Conservation (phyloP, 2,329 filamentous ascomycete genomes). For the Verticillium dahliae region DNA sequence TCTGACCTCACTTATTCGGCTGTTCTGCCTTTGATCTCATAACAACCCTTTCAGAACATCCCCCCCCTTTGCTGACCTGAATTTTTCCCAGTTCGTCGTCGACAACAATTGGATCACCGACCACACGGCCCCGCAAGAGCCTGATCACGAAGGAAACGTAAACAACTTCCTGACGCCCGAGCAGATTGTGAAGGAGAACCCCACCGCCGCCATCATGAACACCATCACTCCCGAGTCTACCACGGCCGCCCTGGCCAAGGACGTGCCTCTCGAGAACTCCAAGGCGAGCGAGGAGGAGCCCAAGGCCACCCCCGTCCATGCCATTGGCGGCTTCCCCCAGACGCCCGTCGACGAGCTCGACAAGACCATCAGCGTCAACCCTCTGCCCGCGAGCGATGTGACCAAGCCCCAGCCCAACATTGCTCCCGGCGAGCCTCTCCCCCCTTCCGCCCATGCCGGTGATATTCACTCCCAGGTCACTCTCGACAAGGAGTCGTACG, state of each 20-base stretch:
- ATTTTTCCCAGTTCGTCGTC: slow-evolving; percentile 71
- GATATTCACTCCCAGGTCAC: slow-evolving; percentile 66
- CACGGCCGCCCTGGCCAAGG: slow-evolving; percentile 61
- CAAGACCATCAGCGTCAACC: slow-evolving; percentile 51
- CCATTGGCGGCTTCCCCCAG: slow-evolving; percentile 50
- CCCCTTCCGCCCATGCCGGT: slow-evolving; percentile 60
- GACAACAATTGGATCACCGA: slow-evolving; percentile 88
- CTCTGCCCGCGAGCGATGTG: slow-evolving; percentile 55
- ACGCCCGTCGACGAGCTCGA: slow-evolving; percentile 54
- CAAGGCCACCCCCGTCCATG: slow-evolving; percentile 23
- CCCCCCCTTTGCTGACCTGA: not conserved
- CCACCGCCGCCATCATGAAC: slow-evolving; percentile 50
- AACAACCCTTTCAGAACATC: not conserved
- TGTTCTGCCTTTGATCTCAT: not conserved
- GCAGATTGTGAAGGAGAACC: slow-evolving; percentile 49
- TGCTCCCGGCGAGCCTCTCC: slow-evolving; percentile 74
- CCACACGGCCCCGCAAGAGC: slow-evolving; percentile 71
- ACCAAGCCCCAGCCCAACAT: slow-evolving; percentile 75
- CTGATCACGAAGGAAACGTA: slow-evolving; percentile 74
- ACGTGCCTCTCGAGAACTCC: slow-evolving; percentile 26
- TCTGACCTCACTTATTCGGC: not conserved
- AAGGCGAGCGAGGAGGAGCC: slow-evolving; percentile 5
- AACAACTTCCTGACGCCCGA: slow-evolving; percentile 86
- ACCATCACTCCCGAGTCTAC: slow-evolving; percentile 65
- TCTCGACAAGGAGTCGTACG: slow-evolving; percentile 80